Evolutionary conservation across 192 early-diverging fungal genomes (phyloP).

Genomic region (Funneliformis geosporum): DNA sequence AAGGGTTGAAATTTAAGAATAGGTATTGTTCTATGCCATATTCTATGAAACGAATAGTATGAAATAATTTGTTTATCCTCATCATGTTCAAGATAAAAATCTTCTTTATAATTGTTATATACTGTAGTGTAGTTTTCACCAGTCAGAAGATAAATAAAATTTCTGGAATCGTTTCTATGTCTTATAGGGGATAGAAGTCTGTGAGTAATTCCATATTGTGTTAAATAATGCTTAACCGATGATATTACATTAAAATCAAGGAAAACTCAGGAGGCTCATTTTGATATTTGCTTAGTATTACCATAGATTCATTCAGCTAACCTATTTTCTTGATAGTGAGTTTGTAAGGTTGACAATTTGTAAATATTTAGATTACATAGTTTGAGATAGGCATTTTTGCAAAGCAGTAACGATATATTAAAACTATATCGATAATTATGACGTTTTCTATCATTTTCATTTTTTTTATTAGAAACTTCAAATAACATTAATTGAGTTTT

Average conservation of each 20-base stretch:
- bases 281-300: not conserved
- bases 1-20: not conserved
- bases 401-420: not conserved
- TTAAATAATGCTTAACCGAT: no score
- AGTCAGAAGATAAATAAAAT: not conserved
- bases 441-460: no score
- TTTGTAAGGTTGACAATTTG: not conserved
- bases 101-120: no score
- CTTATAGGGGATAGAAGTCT: not conserved
- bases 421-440: no score
- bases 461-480: no score
- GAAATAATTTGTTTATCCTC: no score
- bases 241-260: not conserved
- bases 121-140: no score
- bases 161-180: not conserved
- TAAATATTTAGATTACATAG: not conserved
- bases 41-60: no score
- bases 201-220: not conserved
- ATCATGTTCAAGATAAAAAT: no score
- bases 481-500: no score
- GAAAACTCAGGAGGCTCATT: not conserved
- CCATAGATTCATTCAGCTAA: not conserved
- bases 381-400: not conserved
- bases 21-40: not conserved
- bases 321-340: not conserved